phyloP scores from a whole-genome alignment of 169 alveolate genomes.

The Plasmodium gaboni region DNA sequence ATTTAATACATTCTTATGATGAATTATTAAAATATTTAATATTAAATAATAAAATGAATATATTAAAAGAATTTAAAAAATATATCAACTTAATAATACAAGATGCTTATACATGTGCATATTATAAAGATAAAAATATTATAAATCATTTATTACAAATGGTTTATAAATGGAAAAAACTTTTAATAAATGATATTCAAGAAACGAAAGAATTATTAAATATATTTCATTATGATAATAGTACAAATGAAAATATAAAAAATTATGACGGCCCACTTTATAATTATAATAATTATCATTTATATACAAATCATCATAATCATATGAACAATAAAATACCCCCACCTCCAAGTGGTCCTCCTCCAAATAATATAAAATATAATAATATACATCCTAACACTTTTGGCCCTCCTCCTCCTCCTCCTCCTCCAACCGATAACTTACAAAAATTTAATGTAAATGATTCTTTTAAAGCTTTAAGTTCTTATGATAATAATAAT shows the following conservation, averaged over 20 bases:
- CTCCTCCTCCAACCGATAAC: conserved; percentile 45
- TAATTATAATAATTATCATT: not conserved
- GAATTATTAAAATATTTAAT: conserved; percentile 33
- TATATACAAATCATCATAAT: not conserved
- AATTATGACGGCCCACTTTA: not conserved
- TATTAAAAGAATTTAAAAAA: conserved; percentile 15
- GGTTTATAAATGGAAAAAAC: conserved; percentile 44
- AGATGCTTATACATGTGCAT: conserved; percentile 76
- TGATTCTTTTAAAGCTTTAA: not conserved
- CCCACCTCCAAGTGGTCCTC: conserved; percentile 34
- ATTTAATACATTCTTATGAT: conserved; percentile 41
- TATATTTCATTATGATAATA: conserved; percentile 45
- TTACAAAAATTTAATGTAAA: not conserved
- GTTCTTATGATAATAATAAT: conserved; percentile 10
- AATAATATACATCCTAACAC: not conserved
- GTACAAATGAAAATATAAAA: not conserved
- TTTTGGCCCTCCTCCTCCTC: not conserved
- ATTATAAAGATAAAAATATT: conserved; percentile 64
- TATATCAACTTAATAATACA: conserved; percentile 59
- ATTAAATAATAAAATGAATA: conserved; percentile 14
- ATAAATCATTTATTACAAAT: conserved; percentile 59
- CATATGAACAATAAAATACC: not conserved
- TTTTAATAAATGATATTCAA: conserved; percentile 17
- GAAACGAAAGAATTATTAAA: conserved; percentile 41
- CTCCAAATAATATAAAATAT: conserved; percentile 9